Conservation (phyloP, 2,329 filamentous ascomycete species). For the Raffaelea albimanens region DNA sequence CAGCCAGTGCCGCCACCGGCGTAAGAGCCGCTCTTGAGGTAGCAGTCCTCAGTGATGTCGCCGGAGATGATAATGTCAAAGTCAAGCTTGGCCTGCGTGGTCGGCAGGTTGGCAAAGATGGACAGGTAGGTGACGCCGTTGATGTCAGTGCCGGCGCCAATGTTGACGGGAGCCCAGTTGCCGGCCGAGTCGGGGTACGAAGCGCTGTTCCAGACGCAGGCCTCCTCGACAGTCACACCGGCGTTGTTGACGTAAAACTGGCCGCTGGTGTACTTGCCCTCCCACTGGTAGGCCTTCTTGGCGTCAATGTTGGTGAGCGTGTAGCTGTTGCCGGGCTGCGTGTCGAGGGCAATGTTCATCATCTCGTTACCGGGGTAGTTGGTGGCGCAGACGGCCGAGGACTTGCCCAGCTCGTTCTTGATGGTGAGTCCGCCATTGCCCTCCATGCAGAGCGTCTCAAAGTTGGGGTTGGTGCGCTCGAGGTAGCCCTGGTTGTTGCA, state of each 20-base stretch:
- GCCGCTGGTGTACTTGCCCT: constrained; percentile 66
- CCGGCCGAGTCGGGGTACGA: constrained; percentile 46
- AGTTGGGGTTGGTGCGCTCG: constrained; percentile 61
- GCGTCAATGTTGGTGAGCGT: constrained; percentile 69
- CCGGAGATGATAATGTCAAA: constrained; percentile 73
- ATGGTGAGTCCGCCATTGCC: constrained; percentile 65
- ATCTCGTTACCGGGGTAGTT: constrained; percentile 90
- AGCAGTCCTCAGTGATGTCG: constrained; percentile 51
- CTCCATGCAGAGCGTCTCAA: constrained; percentile 62
- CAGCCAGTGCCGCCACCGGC: constrained; percentile 54
- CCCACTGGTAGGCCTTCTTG: constrained; percentile 66
- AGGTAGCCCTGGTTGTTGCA: constrained; percentile 69
- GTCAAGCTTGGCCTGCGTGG: constrained; percentile 58
- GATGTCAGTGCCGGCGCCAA: constrained; percentile 65
- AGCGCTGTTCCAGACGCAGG: constrained; percentile 64
- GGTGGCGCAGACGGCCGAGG: constrained; percentile 78
- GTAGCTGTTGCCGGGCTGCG: constrained; percentile 47
- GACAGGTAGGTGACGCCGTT: constrained; percentile 66
- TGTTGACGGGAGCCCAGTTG: constrained; percentile 82
- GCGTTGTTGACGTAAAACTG: constrained; percentile 96
- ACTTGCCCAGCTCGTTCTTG: constrained; percentile 59
- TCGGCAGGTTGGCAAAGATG: constrained; percentile 76
- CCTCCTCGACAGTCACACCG: constrained; percentile 55
- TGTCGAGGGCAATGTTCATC: constrained; percentile 70
- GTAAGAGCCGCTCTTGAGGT: constrained; percentile 56